Evolutionary conservation across 2,329 filamentous ascomycete species (phyloP).

Genomic region (Ceratocystiopsis brevicomis): DNA sequence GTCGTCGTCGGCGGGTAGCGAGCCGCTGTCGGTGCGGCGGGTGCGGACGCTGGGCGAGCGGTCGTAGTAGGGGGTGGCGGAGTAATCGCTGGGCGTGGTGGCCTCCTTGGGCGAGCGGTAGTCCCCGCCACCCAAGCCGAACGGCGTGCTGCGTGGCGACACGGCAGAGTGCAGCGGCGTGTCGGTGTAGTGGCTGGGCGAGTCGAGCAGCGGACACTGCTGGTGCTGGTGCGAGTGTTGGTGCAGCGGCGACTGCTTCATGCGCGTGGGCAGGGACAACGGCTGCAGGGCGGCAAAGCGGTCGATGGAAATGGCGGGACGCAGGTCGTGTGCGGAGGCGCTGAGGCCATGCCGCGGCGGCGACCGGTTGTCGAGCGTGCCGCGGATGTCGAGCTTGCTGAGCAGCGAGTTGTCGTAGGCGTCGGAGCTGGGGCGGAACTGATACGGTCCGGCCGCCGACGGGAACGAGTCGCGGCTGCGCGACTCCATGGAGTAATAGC

Average conservation of each 20-base stretch:
- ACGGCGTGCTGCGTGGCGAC: conserved; percentile 26
- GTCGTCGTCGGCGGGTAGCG: conserved; percentile 26
- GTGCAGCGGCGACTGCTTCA: conserved; percentile 17
- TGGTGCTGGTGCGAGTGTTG: background rate
- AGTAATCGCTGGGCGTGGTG: conserved; percentile 9
- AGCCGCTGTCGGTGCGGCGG: conserved; percentile 29
- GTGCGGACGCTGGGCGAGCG: conserved; percentile 26
- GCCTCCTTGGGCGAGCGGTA: conserved; percentile 21
- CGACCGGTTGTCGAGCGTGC: conserved; percentile 25
- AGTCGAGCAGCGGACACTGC: conserved; percentile 19
- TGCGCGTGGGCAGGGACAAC: conserved; percentile 27
- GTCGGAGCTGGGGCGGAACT: conserved; percentile 26
- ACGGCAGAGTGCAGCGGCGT: conserved; percentile 28
- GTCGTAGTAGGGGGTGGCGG: conserved; percentile 23
- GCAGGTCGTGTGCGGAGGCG: conserved; percentile 16
- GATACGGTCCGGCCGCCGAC: conserved; percentile 21
- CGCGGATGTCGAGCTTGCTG: conserved; percentile 33
- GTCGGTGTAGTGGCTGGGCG: conserved; percentile 24
- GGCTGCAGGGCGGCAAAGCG: conserved; percentile 23
- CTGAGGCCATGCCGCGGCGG: conserved; percentile 25
- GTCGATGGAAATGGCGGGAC: conserved; percentile 2
- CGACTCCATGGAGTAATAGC: conserved; percentile 10
- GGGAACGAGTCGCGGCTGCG: conserved; percentile 4
- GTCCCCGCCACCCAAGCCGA: conserved; percentile 17
- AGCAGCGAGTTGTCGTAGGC: conserved; percentile 32